phyloP scores from a whole-genome alignment of 2,329 filamentous ascomycete genomes.

The Leptographium wingfieldii region DNA sequence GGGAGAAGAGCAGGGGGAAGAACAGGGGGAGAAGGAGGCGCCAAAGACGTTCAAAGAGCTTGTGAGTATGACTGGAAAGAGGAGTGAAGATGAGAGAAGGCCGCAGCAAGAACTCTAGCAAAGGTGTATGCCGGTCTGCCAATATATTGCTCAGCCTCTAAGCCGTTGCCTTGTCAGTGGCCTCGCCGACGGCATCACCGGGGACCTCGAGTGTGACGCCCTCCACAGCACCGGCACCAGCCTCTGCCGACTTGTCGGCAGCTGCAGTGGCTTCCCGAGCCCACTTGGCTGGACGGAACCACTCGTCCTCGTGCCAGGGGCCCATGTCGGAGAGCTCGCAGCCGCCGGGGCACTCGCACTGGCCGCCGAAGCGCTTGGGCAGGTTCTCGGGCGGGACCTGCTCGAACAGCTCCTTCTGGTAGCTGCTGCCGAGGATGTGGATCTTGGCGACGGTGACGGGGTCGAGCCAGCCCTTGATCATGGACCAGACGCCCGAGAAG shows the following conservation, averaged over 20 bases:
- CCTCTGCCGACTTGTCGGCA: conserved; percentile 19
- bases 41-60: conserved; percentile 3
- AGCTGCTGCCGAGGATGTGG: conserved; percentile 68
- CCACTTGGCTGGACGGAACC: conserved; percentile 53
- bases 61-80: neutral
- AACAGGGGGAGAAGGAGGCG: neutral
- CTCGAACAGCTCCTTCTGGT: conserved; percentile 69
- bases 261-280: conserved; percentile 31
- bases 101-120: neutral
- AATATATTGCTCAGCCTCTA: neutral
- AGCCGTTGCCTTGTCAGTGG: conserved; percentile 20
- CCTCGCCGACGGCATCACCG: conserved; percentile 18
- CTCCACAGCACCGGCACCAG: conserved; percentile 18
- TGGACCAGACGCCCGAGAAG: conserved; percentile 72
- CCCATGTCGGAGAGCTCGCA: conserved; percentile 81
- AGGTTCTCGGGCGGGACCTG: conserved; percentile 88
- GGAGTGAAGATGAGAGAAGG: neutral
- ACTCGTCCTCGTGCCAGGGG: conserved; percentile 70
- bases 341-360: conserved; percentile 68
- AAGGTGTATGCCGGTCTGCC: too few species aligned
- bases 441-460: conserved; percentile 96
- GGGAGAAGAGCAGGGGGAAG: neutral
- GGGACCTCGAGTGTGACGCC: conserved; percentile 8
- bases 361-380: conserved; percentile 73
- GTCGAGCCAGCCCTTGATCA: conserved; percentile 90